A percentile compares a stretch with the other conserved stretches of the same genome.
Evolutionary conservation across 495 filamentous ascomycete species (phyloP).

Genomic region (Cercophora sp.): DNA sequence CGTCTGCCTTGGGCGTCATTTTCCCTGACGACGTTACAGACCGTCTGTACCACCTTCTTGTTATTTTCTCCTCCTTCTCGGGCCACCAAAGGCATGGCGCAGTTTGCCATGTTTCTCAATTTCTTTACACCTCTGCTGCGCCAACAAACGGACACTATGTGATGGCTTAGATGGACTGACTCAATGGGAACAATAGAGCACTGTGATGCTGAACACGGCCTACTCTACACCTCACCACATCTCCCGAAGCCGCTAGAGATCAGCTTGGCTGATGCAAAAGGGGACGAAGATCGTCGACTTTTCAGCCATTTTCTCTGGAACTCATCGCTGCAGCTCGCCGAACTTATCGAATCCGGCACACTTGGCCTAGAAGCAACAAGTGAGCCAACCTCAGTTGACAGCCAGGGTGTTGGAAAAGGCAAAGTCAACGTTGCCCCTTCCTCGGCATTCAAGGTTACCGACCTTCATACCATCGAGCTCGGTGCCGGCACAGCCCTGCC

Average conservation of each 20-base stretch:
- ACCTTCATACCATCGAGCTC: slow-evolving; percentile 45
- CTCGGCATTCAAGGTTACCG: slow-evolving; percentile 31
- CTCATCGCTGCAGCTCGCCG: slow-evolving; percentile 66
- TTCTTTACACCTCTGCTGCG: too few species aligned
- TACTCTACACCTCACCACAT: slow-evolving; percentile 63
- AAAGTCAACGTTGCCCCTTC: not conserved
- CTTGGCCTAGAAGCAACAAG: slow-evolving; percentile 23
- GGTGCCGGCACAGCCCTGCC: slow-evolving; percentile 70
- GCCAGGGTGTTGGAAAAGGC: slow-evolving; percentile 1
- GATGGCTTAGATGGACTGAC: not conserved
- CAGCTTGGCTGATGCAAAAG: slow-evolving; percentile 50
- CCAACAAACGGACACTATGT: too few species aligned
- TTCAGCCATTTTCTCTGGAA: slow-evolving; percentile 91
- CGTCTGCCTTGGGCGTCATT: slow-evolving; percentile 59
- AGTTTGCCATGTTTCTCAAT: too few species aligned
- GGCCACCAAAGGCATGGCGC: too few species aligned
- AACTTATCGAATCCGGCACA: slow-evolving; percentile 55
- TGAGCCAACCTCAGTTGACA: too few species aligned
- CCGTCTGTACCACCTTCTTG: slow-evolving; percentile 16
- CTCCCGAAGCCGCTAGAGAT: slow-evolving; percentile 45
- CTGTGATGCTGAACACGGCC: slow-evolving; percentile 62
- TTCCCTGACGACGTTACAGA: slow-evolving; percentile 72
- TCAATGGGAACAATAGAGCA: slow-evolving; percentile 40
- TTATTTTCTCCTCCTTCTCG: too few species aligned
- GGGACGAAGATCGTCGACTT: slow-evolving; percentile 55